Evolutionary conservation across 1,284 basidiomycete species (phyloP), one percentile per base, ranked within the genome.

Genomic region (Coniferiporia sulphurascens): DNA sequence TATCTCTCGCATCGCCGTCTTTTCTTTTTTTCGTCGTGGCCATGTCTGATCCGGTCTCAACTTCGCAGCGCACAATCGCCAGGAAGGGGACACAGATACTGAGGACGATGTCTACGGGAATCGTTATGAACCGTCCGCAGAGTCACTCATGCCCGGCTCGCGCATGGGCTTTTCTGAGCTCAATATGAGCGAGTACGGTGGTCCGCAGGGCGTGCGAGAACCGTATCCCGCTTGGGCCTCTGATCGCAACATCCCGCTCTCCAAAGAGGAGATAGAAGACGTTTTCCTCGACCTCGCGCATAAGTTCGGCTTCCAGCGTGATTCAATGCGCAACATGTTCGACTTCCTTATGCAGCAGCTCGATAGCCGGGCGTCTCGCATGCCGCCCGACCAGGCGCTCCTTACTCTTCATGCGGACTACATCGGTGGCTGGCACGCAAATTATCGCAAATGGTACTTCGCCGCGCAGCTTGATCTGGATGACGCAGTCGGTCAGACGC

Each of bases 381-480:
- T 99, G 96, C 89, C 93, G 1, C 95, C 97, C 8, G 91, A 94
- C 71, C 94, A 97, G 72, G 96, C 96, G 1, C 82, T 97, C 27
- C 79, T 95, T 58, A 98, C 96, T 0, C 82, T 99, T 6, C 96
- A 99, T 71, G 95, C 96, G 62, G 96, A 99, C 74, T 99, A 98
- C 75, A 98, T 99, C 70, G 97, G 97, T 53, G 96, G 97, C 3
- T 92, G 94, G 71, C 88, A 96, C 69, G 92, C 94, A 58, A 97
- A 97, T 77, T 97, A 97, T 76, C 91, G 95, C 64, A 96, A 95
- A 74, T 99, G 97, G 96, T 99, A 99, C 78, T 99, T 99, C 76
- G 97, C 96, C 17, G 95, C 96, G 22, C 96, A 99, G 74, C 89
- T 99, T 63, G 95, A 99, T 72, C 86, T 99, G 48, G 97, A 99